Percentiles rank a stretch among this genome's conserved stretches.
phyloP scores from a whole-genome alignment of 2,329 filamentous ascomycete species.

The Amesomyces nigricolor region DNA sequence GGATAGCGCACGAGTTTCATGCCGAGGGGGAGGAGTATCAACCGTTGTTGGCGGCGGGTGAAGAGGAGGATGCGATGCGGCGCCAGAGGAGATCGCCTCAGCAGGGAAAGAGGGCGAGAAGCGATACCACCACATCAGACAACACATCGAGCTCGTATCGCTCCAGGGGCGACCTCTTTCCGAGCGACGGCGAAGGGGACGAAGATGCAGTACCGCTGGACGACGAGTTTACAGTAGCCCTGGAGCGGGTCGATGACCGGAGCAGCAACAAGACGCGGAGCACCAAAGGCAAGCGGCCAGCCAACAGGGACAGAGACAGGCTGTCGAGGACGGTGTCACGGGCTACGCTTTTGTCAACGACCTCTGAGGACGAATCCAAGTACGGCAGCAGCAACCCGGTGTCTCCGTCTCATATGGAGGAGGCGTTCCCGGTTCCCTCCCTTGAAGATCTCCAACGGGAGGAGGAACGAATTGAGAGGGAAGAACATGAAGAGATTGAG shows the following conservation, averaged over 20 bases:
- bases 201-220: conserved; percentile 90
- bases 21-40: conserved; percentile 50
- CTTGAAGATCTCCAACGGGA: conserved; percentile 49
- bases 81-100: conserved; percentile 17
- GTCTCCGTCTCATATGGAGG: conserved; percentile 15
- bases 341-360: conserved; percentile 48
- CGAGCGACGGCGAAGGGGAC: conserved; percentile 77
- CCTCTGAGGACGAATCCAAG: conserved; percentile 24
- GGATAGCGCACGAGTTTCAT: conserved; percentile 29
- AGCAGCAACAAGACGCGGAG: conserved; percentile 60
- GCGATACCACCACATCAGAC: conserved; percentile 71
- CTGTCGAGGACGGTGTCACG: conserved; percentile 52
- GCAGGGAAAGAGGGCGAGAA: conserved; percentile 54
- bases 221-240: conserved; percentile 82
- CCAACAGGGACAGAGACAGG: conserved; percentile 25
- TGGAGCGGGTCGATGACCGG: conserved; percentile 69
- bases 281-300: conserved; percentile 54
- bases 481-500: conserved; percentile 50
- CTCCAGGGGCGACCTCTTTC: conserved; percentile 84
- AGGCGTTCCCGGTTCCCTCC: conserved; percentile 35
- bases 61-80: conserved; percentile 37
- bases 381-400: conserved; percentile 14
- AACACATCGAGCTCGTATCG: conserved; percentile 81
- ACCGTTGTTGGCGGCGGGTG: conserved; percentile 58
- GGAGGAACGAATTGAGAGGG: conserved; percentile 44